A percentile compares a stretch with the other conserved stretches of the same genome.
These are phyloP conservation scores for Byssoonygena ceratinophila DNA, from an alignment of 2,329 filamentous ascomycete species.

Conservation along the genomic window DNA sequence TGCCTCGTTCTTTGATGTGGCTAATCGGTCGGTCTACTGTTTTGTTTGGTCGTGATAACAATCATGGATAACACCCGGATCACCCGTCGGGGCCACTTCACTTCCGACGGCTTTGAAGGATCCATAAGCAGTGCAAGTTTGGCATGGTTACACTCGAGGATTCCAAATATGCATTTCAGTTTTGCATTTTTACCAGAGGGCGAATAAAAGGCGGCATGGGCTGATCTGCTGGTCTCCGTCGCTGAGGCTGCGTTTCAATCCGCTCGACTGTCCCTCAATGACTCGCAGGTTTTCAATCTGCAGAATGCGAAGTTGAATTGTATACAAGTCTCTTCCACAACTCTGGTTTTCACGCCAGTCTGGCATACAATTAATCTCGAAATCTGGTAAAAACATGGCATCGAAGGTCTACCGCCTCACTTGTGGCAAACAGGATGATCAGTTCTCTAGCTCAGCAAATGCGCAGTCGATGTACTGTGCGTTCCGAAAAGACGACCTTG, in stretches of 20 bases:
- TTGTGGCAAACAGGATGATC: background rate
- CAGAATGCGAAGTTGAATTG: background rate
- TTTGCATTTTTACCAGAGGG: background rate
- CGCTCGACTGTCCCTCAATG: background rate
- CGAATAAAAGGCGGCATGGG: background rate
- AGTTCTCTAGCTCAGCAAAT: no score
- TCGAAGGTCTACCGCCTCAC: background rate
- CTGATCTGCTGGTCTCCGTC: background rate
- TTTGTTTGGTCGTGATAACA: no score
- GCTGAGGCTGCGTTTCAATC: background rate
- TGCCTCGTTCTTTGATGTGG: no score
- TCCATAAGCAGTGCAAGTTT: no score
- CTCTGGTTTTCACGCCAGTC: background rate
- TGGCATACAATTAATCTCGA: background rate
- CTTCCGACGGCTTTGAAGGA: no score
- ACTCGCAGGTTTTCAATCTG: background rate
- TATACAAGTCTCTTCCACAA: background rate
- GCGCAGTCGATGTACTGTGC: no score
- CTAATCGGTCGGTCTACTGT: no score
- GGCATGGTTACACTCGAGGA: background rate
- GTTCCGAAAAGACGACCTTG: background rate
- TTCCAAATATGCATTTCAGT: background rate
- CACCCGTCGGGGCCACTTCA: no score
- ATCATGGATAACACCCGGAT: no score
- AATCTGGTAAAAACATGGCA: background rate